phyloP scores from a whole-genome alignment of 495 filamentous ascomycete species.

The Chaetomium tenue region DNA sequence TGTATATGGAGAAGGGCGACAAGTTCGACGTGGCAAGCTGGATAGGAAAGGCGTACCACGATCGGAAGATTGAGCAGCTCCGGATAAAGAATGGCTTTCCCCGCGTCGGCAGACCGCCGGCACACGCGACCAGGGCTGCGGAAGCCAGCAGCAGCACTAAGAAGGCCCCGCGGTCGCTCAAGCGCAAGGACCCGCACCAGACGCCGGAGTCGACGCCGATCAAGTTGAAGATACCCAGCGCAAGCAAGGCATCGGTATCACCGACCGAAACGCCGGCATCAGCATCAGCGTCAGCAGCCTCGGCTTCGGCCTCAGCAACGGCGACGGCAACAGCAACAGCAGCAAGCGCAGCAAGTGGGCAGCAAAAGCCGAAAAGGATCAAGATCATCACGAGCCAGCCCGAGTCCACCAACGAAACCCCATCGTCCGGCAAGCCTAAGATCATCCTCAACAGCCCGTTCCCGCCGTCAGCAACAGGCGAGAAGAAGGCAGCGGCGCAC shows the following conservation, averaged over 20 bases:
- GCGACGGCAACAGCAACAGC: background rate
- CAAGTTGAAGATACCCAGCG: background rate
- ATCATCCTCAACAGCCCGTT: conserved; percentile 13
- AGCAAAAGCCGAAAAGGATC: conserved; percentile 2
- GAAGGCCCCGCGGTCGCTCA: conserved; percentile 12
- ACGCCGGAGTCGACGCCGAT: conserved; percentile 23
- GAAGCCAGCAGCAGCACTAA: conserved; percentile 9
- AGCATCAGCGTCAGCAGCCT: background rate
- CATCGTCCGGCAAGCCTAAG: background rate
- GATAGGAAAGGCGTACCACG: conserved; percentile 46
- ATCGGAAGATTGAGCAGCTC: conserved; percentile 41
- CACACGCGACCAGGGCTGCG: conserved; percentile 27
- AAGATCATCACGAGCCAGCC: conserved; percentile 17
- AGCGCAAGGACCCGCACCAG: conserved; percentile 32
- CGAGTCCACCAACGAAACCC: background rate
- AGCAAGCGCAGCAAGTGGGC: background rate
- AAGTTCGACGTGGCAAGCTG: conserved; percentile 45
- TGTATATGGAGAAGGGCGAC: conserved; percentile 36
- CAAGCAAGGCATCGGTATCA: background rate
- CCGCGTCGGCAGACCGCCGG: conserved; percentile 49
- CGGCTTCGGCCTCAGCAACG: background rate
- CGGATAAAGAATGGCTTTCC: conserved; percentile 46
- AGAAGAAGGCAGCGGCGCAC: background rate
- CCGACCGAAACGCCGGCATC: background rate
- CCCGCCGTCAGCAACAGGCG: background rate